phyloP scores from a whole-genome alignment of 148 eudicot species.

The Fagopyrum tataricum region DNA sequence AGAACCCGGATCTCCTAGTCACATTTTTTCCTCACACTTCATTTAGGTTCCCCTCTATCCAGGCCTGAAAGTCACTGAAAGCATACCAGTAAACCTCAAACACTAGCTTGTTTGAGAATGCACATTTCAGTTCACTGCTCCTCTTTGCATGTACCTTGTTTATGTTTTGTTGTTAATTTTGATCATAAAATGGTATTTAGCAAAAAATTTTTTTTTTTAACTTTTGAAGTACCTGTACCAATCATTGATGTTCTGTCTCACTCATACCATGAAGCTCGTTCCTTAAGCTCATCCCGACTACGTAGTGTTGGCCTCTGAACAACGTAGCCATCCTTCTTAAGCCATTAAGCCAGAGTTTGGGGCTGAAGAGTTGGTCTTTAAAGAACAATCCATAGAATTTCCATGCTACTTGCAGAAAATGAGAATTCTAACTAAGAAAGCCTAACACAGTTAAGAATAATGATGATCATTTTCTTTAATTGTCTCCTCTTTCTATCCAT shows the following conservation, averaged over 20 bases:
- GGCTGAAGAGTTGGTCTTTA: conserved; percentile 60
- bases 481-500: background rate
- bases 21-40: too few species aligned
- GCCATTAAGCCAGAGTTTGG: conserved; percentile 67
- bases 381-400: conserved; percentile 31
- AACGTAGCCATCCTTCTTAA: conserved; percentile 62
- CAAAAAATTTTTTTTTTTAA: too few species aligned
- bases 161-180: background rate
- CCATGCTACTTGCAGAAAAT: too few species aligned
- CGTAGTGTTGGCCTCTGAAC: conserved; percentile 44
- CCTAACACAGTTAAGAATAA: too few species aligned
- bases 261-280: conserved; percentile 85
- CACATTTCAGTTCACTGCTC: conserved; percentile 74
- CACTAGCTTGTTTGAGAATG: too few species aligned
- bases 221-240: conserved; percentile 78
- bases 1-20: conserved; percentile 25
- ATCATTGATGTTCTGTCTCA: conserved; percentile 44
- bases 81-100: too few species aligned
- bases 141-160: conserved; percentile 59
- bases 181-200: background rate
- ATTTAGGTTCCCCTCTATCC: too few species aligned
- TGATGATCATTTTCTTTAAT: too few species aligned
- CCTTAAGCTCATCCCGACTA: conserved; percentile 87
- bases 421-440: too few species aligned
- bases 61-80: too few species aligned